Conservation (phyloP, 1,284 basidiomycete species). For the Amylostereum chailletii region DNA sequence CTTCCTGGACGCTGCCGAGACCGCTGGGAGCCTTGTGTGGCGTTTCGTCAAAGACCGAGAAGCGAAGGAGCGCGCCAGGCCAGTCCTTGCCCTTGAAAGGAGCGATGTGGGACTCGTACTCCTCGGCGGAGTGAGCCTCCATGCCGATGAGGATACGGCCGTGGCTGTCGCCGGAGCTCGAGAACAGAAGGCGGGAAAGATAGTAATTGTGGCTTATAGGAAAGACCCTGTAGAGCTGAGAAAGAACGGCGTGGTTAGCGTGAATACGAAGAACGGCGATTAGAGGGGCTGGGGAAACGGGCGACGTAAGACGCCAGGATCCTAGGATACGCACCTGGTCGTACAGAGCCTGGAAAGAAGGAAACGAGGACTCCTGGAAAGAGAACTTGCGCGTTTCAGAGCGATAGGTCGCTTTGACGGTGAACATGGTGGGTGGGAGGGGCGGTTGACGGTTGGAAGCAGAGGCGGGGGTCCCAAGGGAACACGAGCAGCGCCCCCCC, state of each 20-base stretch:
- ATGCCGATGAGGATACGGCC: conserved; percentile 50
- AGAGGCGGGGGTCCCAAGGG: conserved; percentile 1
- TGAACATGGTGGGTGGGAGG: conserved; percentile 35
- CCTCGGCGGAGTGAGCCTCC: conserved; percentile 47
- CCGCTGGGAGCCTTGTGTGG: conserved; percentile 27
- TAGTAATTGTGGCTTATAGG: conserved; percentile 48
- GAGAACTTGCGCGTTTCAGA: conserved; percentile 41
- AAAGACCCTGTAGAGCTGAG: conserved; percentile 62
- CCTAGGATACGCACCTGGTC: conserved; percentile 28
- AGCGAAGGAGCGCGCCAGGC: conserved; percentile 51
- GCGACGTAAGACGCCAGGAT: background rate
- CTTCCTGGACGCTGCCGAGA: conserved; percentile 5
- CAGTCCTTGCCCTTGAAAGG: conserved; percentile 41
- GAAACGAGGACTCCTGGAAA: conserved; percentile 32
- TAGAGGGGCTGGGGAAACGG: background rate
- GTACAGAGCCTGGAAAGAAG: conserved; percentile 32
- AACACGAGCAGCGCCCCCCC: background rate
- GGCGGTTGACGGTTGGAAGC: conserved; percentile 14
- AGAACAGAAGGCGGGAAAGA: conserved; percentile 60
- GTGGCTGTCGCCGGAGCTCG: conserved; percentile 31
- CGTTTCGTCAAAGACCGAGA: conserved; percentile 48
- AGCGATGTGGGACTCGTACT: conserved; percentile 44
- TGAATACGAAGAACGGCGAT: conserved; percentile 2
- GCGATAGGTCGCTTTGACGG: conserved; percentile 44
- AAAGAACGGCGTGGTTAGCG: conserved; percentile 11